Base-by-base conservation (phyloP, 306 rosid genomes). In the Crotalaria pallida region DNA sequence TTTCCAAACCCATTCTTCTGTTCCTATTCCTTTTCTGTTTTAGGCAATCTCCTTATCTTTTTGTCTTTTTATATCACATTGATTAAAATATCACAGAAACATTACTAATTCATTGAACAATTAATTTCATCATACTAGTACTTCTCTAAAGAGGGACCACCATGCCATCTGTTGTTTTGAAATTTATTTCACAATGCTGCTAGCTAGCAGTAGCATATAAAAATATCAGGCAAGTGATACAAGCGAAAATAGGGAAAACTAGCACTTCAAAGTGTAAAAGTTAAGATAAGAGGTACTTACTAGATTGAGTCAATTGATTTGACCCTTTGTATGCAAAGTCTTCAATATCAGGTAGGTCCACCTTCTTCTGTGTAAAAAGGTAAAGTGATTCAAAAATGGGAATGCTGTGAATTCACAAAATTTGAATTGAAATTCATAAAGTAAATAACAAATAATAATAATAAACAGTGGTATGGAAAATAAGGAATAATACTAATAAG, bases 261-360 rank as follows among this genome's bases (percentile, higher is more conserved):
- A 45, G 34, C 59, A 65, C 6, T 16, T 15, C 49, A 55, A 5
- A 5, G 8, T 31, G 36, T 8, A 31, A 31, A 77, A 60, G 7
- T 27, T 51, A 0, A 67, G 29, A 3, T 15, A 38, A 76, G 21
- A 34, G n/a, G 26, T 62, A 41, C 83, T 76, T 71, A 88, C 96
- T 60, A 34, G 74, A 69, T n/a, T 31, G 67, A 67, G 81, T 29
- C 76, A 75, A 64, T 27, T 69, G 79, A 16, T 69, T 80, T 66
- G 59, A 62, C 67, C 86, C 81, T 75, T 68, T 64, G 76, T 73
- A 93, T 1, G 90, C 87, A 71, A 90, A 93, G 1, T 93, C 97
- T 77, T 93, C 97, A 69, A 93, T 90, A 70, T 88, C 90, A 44
- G 90, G 93, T 22, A 77, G 67, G 22, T 48, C 66, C 44, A 67